Percentiles rank a stretch among this genome's conserved stretches.
These are phyloP conservation scores for Penicillium cataractarum DNA, from an alignment of 495 filamentous ascomycete genomes.

Conservation along the genomic window DNA sequence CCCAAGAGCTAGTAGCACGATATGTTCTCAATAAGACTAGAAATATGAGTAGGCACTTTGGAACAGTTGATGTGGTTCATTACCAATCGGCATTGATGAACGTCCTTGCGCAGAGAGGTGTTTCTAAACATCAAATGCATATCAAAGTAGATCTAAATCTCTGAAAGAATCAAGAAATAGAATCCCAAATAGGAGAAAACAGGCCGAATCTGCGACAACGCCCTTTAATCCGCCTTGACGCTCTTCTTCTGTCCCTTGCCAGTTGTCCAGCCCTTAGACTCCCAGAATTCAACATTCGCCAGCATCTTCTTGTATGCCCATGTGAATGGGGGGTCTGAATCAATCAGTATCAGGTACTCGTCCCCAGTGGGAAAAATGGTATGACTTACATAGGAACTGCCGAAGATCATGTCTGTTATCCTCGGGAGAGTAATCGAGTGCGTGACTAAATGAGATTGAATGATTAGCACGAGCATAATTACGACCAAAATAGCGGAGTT, in stretches of 20 bases:
- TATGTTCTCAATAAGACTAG: background rate
- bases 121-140: background rate
- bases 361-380: background rate
- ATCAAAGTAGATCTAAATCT: background rate
- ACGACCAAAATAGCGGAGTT: background rate
- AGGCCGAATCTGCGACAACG: background rate
- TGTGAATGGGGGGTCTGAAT: conserved; percentile 39
- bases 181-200: background rate
- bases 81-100: background rate
- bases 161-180: background rate
- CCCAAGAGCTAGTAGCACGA: background rate
- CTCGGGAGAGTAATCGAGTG: conserved; percentile 60
- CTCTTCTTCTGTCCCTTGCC: conserved; percentile 46
- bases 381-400: conserved; percentile 53
- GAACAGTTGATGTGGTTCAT: background rate
- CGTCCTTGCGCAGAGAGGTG: background rate
- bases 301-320: conserved; percentile 51
- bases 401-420: conserved; percentile 72
- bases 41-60: background rate
- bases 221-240: conserved; percentile 42
- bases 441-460: conserved; percentile 32
- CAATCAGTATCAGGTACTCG: background rate
- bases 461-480: background rate
- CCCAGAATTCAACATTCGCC: conserved; percentile 44
- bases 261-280: conserved; percentile 41